Evolutionary conservation across 805 yeast genomes (phyloP).

Genomic region (Ogataea nonfermentans): DNA sequence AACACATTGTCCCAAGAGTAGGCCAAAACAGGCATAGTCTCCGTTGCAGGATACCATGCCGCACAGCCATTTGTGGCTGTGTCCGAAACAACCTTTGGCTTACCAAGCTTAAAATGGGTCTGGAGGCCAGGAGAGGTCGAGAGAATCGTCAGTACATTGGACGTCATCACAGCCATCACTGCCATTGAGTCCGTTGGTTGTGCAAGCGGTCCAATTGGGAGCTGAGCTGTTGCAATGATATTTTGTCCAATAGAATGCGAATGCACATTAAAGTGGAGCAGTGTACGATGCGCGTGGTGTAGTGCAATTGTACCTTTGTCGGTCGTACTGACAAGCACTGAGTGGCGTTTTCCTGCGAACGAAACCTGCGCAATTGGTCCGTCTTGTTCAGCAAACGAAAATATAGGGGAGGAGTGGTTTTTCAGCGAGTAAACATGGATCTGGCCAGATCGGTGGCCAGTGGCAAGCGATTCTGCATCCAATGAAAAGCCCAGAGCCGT

Average conservation of each 20-base stretch:
- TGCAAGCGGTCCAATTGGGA: constrained; percentile 60
- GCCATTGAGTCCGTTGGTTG: constrained; percentile 59
- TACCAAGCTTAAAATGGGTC: constrained; percentile 54
- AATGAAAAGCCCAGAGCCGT: constrained; percentile 57
- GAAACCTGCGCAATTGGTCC: constrained; percentile 41
- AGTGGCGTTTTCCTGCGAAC: constrained; percentile 50
- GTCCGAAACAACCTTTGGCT: constrained; percentile 39
- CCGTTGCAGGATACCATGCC: constrained; percentile 62
- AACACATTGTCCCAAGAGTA: constrained; percentile 67
- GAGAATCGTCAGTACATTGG: constrained; percentile 47
- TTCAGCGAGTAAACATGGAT: constrained; percentile 67
- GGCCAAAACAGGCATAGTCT: constrained; percentile 48
- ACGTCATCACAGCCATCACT: constrained; percentile 57
- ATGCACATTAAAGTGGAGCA: constrained; percentile 48
- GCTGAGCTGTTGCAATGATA: constrained; percentile 42
- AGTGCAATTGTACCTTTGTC: constrained; percentile 53
- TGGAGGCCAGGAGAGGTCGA: constrained; percentile 51
- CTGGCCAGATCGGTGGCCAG: constrained; percentile 65
- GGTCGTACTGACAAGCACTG: constrained; percentile 58
- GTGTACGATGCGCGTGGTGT: constrained; percentile 61
- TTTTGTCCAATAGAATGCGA: constrained; percentile 42
- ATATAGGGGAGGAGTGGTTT: constrained; percentile 29
- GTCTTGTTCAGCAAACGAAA: constrained; percentile 31
- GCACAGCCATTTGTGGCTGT: constrained; percentile 44
- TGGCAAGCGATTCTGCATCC: constrained; percentile 69